Conservation (phyloP, 176 grass and related monocot species). For the Musa schizocarpa region DNA sequence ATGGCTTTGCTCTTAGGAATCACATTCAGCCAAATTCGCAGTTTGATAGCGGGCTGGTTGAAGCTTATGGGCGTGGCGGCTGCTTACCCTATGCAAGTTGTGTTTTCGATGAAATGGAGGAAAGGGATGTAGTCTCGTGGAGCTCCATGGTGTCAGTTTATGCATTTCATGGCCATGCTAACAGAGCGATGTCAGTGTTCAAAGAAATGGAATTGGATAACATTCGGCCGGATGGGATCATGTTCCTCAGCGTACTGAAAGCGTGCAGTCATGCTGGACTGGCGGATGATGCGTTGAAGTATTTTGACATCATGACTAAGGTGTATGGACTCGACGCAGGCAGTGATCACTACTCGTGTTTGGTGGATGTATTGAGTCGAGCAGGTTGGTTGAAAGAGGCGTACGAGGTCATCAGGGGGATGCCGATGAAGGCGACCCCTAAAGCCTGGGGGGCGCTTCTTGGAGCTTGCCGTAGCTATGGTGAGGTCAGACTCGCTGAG, state of each 20-base stretch:
- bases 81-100: conserved; percentile 19
- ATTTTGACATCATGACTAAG: conserved; percentile 46
- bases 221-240: conserved; percentile 40
- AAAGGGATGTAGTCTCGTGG: conserved; percentile 53
- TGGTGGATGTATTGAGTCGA: conserved; percentile 59
- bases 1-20: conserved; percentile 41
- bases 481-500: conserved; percentile 47
- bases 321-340: conserved; percentile 28
- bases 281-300: conserved; percentile 43
- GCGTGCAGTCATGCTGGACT: conserved; percentile 51
- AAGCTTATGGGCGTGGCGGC: conserved; percentile 48
- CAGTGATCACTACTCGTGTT: conserved; percentile 56
- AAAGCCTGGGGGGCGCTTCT: conserved; percentile 85
- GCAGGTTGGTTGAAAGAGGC: conserved; percentile 51
- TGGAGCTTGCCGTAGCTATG: conserved; percentile 52
- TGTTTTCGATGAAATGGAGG: conserved; percentile 37
- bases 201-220: conserved; percentile 39
- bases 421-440: conserved; percentile 41
- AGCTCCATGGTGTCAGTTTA: conserved; percentile 53
- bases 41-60: conserved; percentile 48
- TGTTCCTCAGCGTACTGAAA: conserved; percentile 55
- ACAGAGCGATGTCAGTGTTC: conserved; percentile 37
- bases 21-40: conserved; percentile 23
- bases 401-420: conserved; percentile 41
- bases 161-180: conserved; percentile 49